Evolutionary conservation across 1,284 basidiomycete genomes (phyloP).

Genomic region (Cutaneotrichosporon arboriforme): DNA sequence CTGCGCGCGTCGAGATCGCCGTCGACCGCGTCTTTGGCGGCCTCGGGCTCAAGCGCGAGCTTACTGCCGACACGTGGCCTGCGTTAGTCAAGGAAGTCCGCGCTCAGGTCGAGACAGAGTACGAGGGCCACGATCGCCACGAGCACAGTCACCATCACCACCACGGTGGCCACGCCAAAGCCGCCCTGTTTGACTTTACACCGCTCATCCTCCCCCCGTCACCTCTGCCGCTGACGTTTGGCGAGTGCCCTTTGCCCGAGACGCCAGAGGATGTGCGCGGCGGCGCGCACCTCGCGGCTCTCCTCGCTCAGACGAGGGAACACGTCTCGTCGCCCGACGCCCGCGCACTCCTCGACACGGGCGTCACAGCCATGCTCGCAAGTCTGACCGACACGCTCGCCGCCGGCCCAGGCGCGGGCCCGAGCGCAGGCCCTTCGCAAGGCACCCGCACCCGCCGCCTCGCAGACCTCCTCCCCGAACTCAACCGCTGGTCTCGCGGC

Average conservation of each 20-base stretch:
- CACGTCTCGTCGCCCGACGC: constrained; percentile 41
- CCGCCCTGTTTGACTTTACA: constrained; percentile 33
- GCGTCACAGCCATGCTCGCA: constrained; percentile 31
- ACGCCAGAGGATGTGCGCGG: constrained; percentile 21
- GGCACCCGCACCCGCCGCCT: constrained; percentile 7
- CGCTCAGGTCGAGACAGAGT: constrained; percentile 35
- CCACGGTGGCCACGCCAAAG: constrained; percentile 9
- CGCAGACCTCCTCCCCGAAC: constrained; percentile 41
- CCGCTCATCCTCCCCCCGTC: constrained; percentile 35
- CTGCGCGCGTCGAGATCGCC: constrained; percentile 30
- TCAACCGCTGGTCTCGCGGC: constrained; percentile 40
- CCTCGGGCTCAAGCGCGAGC: constrained; percentile 41
- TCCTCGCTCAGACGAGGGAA: constrained; percentile 34
- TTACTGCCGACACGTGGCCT: constrained; percentile 38
- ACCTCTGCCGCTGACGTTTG: constrained; percentile 11
- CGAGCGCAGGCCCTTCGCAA: too few species aligned
- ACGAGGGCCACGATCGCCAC: not conserved
- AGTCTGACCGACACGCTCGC: constrained; percentile 24
- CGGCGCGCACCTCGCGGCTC: constrained; percentile 25
- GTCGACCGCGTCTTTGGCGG: constrained; percentile 41
- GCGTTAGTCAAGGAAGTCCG: constrained; percentile 36
- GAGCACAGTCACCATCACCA: not conserved
- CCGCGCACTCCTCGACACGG: constrained; percentile 36
- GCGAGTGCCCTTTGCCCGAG: constrained; percentile 17
- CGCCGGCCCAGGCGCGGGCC: constrained; percentile 1